These are phyloP conservation scores for Zelonia costaricensis DNA, from an alignment of 208 protist genomes.

Conservation along the genomic window DNA sequence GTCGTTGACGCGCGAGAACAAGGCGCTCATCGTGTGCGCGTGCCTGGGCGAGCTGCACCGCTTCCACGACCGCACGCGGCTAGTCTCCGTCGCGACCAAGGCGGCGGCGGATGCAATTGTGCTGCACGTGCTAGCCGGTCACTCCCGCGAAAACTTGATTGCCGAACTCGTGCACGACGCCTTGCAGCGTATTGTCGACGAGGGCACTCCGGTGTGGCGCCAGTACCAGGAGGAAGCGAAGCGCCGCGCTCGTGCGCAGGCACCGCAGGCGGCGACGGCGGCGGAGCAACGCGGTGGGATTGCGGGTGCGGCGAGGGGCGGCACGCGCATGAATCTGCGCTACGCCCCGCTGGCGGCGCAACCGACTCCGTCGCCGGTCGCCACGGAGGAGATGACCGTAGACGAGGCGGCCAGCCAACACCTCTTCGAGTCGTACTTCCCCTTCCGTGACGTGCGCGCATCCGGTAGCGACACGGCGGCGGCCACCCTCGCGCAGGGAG, in stretches of 20 bases:
- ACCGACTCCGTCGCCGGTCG: neutral
- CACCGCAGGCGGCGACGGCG: too few species aligned
- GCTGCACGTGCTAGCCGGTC: conserved; percentile 71
- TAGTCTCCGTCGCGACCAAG: conserved; percentile 49
- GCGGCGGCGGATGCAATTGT: conserved; percentile 66
- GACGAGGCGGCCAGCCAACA: conserved; percentile 16
- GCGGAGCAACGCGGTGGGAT: too few species aligned
- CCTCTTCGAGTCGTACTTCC: conserved; percentile 24
- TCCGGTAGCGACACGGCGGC: too few species aligned
- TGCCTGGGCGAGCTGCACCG: conserved; percentile 68
- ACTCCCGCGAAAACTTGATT: conserved; percentile 72
- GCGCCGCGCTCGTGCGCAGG: conserved; percentile 7
- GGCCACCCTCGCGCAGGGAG: too few species aligned
- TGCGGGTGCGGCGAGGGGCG: too few species aligned
- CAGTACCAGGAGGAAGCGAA: conserved; percentile 40
- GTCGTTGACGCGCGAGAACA: conserved; percentile 39
- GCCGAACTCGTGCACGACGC: conserved; percentile 67
- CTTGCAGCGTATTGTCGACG: conserved; percentile 75
- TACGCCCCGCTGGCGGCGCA: conserved; percentile 3
- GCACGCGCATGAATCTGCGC: too few species aligned
- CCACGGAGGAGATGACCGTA: neutral
- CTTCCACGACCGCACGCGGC: conserved; percentile 55
- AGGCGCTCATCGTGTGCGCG: conserved; percentile 62
- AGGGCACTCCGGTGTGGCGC: conserved; percentile 63
- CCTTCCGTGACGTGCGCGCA: conserved; percentile 11